Evolutionary conservation across 2,329 filamentous ascomycete species (phyloP), one percentile per base, ranked within the genome.

Genomic region (Knufia fluminis): DNA sequence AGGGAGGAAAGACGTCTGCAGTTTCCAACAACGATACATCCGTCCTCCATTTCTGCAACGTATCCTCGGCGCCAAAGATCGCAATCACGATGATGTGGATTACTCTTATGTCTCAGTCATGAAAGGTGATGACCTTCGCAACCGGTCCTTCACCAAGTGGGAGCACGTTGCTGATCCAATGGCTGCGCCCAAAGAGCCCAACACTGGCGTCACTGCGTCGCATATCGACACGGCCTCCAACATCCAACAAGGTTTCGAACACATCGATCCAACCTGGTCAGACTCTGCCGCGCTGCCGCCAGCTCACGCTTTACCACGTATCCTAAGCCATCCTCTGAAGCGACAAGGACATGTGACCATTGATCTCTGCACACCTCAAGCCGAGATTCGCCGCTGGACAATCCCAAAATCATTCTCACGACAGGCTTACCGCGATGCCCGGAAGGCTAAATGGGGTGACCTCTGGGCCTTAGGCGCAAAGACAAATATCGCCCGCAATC

Each of bases 401-500:
- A 83, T 98, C 0, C 86, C 91, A 1, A 82, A 82, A 58, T 88
- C 82, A 52, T 92, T 83, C 67, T 83, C 83, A 64, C 82, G 78
- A 59, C 80, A 85, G 60, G 89, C 89, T 1, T 97, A 91, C 69
- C 87, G 86, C 59, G 92, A 97, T 63, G 92, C 92, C 31, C 81
- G 92, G 54, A 98, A 98, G 69, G 78, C 84, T 0, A 71, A 71
- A 47, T 97, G 91, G 92, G 92, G 92, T 33, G 92, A 97, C 64
- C 73, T 97, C 8, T 98, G 92, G 92, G 89, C 91, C 0, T 73
- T 97, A 0, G 92, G 92, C 0, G 91, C 90, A 19, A 97, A 97
- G 74, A 94, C 88, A 0, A 76, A 88, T 10, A 77, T 85, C 3
- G 62, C 67, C 1, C 72, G 86, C 41, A 72, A 70, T 12, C 69